A percentile compares a stretch with the other conserved stretches of the same genome.
Evolutionary conservation across 2,329 filamentous ascomycete species (phyloP).

Genomic region (Xylariomycetidae sp.): DNA sequence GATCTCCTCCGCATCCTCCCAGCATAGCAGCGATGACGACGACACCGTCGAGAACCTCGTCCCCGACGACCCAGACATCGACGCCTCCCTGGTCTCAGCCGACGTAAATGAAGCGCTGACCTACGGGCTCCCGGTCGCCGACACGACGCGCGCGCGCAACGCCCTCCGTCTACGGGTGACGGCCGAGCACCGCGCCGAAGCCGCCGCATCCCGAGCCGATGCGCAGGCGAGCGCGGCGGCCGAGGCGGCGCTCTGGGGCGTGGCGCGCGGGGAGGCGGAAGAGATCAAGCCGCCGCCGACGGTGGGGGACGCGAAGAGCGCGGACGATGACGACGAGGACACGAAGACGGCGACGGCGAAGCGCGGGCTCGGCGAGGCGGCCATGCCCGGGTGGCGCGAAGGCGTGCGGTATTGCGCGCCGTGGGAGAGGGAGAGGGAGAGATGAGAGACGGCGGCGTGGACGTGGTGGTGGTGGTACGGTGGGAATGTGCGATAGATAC

Average conservation of each 20-base stretch:
- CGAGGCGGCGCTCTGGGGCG: slow-evolving; percentile 19
- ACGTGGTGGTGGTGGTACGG: too few species aligned
- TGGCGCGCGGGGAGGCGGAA: slow-evolving; percentile 14
- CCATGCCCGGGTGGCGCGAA: too few species aligned
- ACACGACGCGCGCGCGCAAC: slow-evolving; percentile 11
- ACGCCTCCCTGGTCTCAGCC: slow-evolving; percentile 5
- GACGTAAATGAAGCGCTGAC: slow-evolving; percentile 22
- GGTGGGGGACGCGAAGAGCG: too few species aligned
- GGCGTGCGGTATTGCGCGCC: too few species aligned
- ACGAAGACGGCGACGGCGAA: too few species aligned
- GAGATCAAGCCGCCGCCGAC: too few species aligned
- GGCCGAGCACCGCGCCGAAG: slow-evolving; percentile 21
- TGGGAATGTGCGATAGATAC: too few species aligned
- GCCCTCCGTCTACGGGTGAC: slow-evolving; percentile 14
- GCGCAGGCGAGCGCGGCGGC: slow-evolving; percentile 12
- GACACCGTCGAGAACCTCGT: slow-evolving; percentile 16
- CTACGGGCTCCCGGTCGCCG: slow-evolving; percentile 13
- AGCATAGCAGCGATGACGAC: slow-evolving; percentile 9
- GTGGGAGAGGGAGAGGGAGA: too few species aligned
- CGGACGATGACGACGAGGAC: too few species aligned
- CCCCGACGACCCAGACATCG: slow-evolving; percentile 8
- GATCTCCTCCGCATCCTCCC: slow-evolving; percentile 4
- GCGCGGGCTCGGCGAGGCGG: too few species aligned
- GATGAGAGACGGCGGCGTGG: too few species aligned
- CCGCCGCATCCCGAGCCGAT: slow-evolving; percentile 18